Base-by-base conservation (phyloP, 73 alveolate genomes). In the Paramecium bursaria region DNA sequence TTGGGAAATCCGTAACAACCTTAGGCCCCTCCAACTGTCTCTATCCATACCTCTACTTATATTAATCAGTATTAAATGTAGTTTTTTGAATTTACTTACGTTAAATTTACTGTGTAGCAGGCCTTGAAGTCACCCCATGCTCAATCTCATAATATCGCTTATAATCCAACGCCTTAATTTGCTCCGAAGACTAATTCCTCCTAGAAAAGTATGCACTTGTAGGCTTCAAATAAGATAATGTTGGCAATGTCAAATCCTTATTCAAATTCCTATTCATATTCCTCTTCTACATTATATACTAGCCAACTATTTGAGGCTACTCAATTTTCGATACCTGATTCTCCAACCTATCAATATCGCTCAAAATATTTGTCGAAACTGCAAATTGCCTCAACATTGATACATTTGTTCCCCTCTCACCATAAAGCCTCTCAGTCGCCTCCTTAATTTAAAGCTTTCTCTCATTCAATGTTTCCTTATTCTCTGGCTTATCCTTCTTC, bases 201-300 rank as follows among this genome's bases (percentile, higher is more conserved):
- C 82, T 31, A 4, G 82, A 42, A 15, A 67, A 25, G 44, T 67
- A 67, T 14, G 82, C 82, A 39, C 82, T 67, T 39, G 82, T 67
- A 21, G 82, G 82, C 27, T 67, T 67, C 29, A 67, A 67, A 30
- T 67, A 67, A 1, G 82, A 67, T 3, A 67, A 25, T 33, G 26
- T 11, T 39, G 82, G 82, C 21, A 67, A 67, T 39, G 82, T 67
- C 44, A 67, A 42, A 67, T 67, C 82, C 22, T 67, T 67, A 4
- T 44, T 67, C 13, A 67, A 42, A 42, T 67, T 67, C n/a, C 33
- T 31, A 67, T 67, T 53, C 10, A 67, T 17, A 39, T 67, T 67
- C 17, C 44, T 67, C 13, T 57, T 67, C 33, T 67, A 67, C 82
- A 67, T 67, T 15, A 67, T 57, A 42, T 25, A 67, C 5, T 53